phyloP scores from a whole-genome alignment of 2,329 filamentous ascomycete genomes.

The Biscogniauxia marginata region DNA sequence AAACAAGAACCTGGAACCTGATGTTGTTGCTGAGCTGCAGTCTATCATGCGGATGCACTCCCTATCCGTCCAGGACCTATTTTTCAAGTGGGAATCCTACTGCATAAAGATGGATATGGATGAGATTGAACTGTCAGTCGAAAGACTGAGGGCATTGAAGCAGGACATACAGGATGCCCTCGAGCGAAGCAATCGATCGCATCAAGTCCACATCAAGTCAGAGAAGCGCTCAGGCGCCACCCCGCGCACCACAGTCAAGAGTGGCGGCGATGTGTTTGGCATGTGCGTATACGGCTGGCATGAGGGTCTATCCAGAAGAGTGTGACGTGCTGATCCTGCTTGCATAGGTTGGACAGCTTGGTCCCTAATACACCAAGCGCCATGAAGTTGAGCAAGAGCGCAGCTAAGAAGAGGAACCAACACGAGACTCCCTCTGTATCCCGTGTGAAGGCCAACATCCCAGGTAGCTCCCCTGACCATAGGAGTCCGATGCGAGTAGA shows the following conservation, averaged over 20 bases:
- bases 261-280: slow-evolving; percentile 71
- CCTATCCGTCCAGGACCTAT: slow-evolving; percentile 80
- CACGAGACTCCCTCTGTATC: slow-evolving; percentile 48
- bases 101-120: slow-evolving; percentile 90
- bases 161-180: slow-evolving; percentile 81
- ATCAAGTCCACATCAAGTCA: slow-evolving; percentile 61
- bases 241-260: slow-evolving; percentile 57
- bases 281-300: slow-evolving; percentile 54
- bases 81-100: slow-evolving; percentile 99
- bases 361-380: slow-evolving; percentile 60
- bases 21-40: slow-evolving; percentile 77
- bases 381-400: slow-evolving; percentile 42
- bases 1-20: slow-evolving; percentile 64
- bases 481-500: slow-evolving; percentile 42
- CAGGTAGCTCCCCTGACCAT: slow-evolving; percentile 44
- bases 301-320: not conserved
- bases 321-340: slow-evolving; percentile 2
- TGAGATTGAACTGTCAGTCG: slow-evolving; percentile 68
- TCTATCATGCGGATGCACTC: slow-evolving; percentile 85
- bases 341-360: slow-evolving; percentile 61
- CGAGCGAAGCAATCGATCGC: slow-evolving; percentile 68
- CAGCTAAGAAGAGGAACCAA: slow-evolving; percentile 37
- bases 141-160: slow-evolving; percentile 75
- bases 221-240: slow-evolving; percentile 63
- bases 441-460: slow-evolving; percentile 43